phyloP scores from a whole-genome alignment of 1,284 basidiomycete species.

The Sporisorium iseilematis-ciliati region DNA sequence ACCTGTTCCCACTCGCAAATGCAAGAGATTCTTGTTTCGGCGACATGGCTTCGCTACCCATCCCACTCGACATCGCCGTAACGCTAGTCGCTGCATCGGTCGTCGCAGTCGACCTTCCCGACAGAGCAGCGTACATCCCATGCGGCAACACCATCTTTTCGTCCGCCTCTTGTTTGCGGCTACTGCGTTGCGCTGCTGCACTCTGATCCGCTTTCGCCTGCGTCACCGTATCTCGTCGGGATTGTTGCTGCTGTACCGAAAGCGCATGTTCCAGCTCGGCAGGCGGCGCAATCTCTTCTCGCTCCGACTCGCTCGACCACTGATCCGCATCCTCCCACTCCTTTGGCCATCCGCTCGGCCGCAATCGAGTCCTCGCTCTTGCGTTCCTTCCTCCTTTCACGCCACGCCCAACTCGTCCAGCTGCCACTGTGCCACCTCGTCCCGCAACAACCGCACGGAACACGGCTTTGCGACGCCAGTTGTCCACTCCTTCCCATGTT shows the following conservation, averaged over 20 bases:
- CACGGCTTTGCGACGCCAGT: constrained; percentile 51
- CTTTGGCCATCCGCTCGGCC: constrained; percentile 47
- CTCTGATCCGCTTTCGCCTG: constrained; percentile 18
- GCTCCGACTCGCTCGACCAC: constrained; percentile 56
- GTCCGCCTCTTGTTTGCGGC: constrained; percentile 9
- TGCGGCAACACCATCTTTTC: constrained; percentile 12
- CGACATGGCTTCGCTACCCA: not conserved
- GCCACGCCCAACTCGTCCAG: constrained; percentile 32
- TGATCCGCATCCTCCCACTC: constrained; percentile 59
- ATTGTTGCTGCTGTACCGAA: constrained; percentile 8
- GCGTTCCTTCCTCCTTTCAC: constrained; percentile 43
- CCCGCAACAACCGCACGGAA: constrained; percentile 52
- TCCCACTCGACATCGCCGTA: not conserved
- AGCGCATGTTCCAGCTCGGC: constrained; percentile 15
- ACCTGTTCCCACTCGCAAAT: not conserved
- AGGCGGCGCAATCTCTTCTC: constrained; percentile 33
- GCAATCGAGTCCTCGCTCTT: constrained; percentile 34
- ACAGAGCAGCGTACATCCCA: constrained; percentile 31
- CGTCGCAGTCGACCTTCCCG: constrained; percentile 8
- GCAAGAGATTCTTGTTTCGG: constrained; percentile 1
- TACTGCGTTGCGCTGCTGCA: not conserved
- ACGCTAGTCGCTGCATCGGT: not conserved
- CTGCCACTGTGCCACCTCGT: constrained; percentile 53
- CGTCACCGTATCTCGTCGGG: constrained; percentile 26
- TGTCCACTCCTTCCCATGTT: constrained; percentile 17